A percentile compares a stretch with the other conserved stretches of the same genome.
Conservation (phyloP, 208 protist genomes). For the Trypanosoma platydactyli region DNA sequence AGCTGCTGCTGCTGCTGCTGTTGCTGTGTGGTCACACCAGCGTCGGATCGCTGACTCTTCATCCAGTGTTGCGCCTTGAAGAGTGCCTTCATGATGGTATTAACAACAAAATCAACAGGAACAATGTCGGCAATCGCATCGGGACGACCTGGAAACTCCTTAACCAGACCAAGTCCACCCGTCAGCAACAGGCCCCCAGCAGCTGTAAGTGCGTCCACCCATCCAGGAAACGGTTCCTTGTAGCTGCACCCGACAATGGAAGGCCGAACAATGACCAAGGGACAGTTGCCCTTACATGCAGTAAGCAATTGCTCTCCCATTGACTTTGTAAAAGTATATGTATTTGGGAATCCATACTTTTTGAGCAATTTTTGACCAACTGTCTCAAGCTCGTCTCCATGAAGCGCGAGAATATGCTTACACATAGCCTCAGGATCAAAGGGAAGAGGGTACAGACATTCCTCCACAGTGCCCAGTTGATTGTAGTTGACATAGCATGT, state of each 20-base stretch:
- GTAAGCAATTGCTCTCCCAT: slow-evolving; percentile 78
- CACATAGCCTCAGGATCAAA: slow-evolving; percentile 81
- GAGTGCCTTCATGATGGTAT: slow-evolving; percentile 81
- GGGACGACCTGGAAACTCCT: slow-evolving; percentile 44
- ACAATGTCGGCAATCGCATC: slow-evolving; percentile 69
- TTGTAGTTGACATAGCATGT: slow-evolving; percentile 90
- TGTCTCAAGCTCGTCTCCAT: slow-evolving; percentile 44
- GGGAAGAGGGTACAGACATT: slow-evolving; percentile 71
- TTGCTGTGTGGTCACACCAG: neutral
- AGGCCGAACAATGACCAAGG: slow-evolving; percentile 76
- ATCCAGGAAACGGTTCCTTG: slow-evolving; percentile 76
- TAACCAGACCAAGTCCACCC: slow-evolving; percentile 62
- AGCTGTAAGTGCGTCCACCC: slow-evolving; percentile 83
- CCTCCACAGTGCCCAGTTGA: slow-evolving; percentile 51
- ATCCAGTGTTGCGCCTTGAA: slow-evolving; percentile 63
- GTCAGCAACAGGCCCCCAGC: slow-evolving; percentile 78
- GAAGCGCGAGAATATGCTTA: slow-evolving; percentile 73
- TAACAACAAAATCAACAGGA: slow-evolving; percentile 86
- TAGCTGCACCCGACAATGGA: slow-evolving; percentile 85
- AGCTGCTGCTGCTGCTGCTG: neutral
- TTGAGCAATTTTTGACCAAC: slow-evolving; percentile 49
- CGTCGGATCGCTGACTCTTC: slow-evolving; percentile 3
- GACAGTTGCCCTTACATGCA: slow-evolving; percentile 56
- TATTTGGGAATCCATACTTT: slow-evolving; percentile 80
- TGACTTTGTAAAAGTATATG: slow-evolving; percentile 90